Evolutionary conservation across 2,329 filamentous ascomycete genomes (phyloP).

Genomic region (Clonostachys chloroleuca): DNA sequence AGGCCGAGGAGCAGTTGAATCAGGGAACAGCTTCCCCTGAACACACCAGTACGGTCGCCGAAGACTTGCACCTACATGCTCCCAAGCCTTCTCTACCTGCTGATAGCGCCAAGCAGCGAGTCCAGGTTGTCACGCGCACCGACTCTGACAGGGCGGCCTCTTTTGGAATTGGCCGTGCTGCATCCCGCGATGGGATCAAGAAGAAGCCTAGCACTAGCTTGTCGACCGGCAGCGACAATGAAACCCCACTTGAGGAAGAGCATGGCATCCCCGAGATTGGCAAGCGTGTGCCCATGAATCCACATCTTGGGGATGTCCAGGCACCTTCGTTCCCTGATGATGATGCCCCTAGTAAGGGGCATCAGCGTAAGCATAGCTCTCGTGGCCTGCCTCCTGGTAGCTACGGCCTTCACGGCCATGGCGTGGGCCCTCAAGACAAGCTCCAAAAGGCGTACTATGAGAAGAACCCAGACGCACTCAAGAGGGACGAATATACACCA

Average conservation of each 20-base stretch:
- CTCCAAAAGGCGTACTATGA: constrained; percentile 91
- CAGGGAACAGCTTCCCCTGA: constrained; percentile 46
- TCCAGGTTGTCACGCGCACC: constrained; percentile 81
- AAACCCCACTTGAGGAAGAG: constrained; percentile 59
- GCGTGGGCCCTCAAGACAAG: constrained; percentile 68
- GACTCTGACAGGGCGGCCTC: constrained; percentile 83
- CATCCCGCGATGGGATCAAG: constrained; percentile 46
- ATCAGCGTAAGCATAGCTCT: constrained; percentile 70
- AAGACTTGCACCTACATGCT: constrained; percentile 81
- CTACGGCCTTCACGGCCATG: constrained; percentile 90
- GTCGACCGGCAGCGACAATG: constrained; percentile 44
- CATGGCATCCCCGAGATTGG: constrained; percentile 92
- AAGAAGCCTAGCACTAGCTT: constrained; percentile 60
- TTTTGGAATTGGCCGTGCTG: constrained; percentile 72
- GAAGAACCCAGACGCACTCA: constrained; percentile 79
- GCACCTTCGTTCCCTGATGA: constrained; percentile 76
- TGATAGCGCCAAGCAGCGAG: constrained; percentile 76
- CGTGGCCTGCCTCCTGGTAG: constrained; percentile 74
- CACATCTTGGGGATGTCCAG: constrained; percentile 90
- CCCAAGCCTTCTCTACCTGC: constrained; percentile 82
- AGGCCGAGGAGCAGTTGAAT: constrained; percentile 28
- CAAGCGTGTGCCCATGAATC: constrained; percentile 89
- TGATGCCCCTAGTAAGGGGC: constrained; percentile 42
- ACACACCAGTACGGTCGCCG: constrained; percentile 73
- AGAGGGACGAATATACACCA: constrained; percentile 60